Evolutionary conservation across 768 basidiomycete species (phyloP), one percentile per base, ranked within the genome.

Genomic region (Scleroderma citrinum): DNA sequence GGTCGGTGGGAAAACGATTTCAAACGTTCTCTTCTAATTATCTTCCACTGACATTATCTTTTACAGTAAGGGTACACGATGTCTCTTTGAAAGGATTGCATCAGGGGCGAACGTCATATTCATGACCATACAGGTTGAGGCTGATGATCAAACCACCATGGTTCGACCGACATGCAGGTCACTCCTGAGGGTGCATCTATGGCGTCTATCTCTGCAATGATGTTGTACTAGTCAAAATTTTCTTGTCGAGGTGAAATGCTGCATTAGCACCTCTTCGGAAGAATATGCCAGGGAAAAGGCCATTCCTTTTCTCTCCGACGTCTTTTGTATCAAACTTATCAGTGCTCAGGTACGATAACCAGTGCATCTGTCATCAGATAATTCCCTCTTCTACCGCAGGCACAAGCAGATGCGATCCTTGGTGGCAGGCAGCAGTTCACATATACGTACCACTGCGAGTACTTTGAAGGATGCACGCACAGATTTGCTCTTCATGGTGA

Each of bases 401-500:
- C n/a, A 4, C 7, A 37, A 37, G 36, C 39, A 21, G 39, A 41
- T 21, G 21, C 6, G 20, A 16, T 41, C 10, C 12, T 41, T 26
- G 39, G 24, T 20, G 20, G 21, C 39, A 10, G 24, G n/a, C 11
- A 41, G 19, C 36, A 17, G 3, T 37, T 37, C 16, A 26, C 39
- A 10, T 17, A n/a, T 3, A 41, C 24, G 8, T 41, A 41, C 21
- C 21, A 16, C 24, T 10, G 39, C n/a, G 24, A 41, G 39, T 26
- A 5, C 40, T 34, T n/a, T 35, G 29, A 69, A 8, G 77, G 76
- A 7, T 76, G 73, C 52, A 63, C 59, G 2, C 80, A 81, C 56
- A 79, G 80, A 0, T 82, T 81, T 58, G 74, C 78, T 7, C 70
- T 77, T 16, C 67, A 73, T 43, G 76, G 73, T 5, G 73, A 77